phyloP scores from a whole-genome alignment of 371 early-diverging fungal species.

The Mucor indicus region DNA sequence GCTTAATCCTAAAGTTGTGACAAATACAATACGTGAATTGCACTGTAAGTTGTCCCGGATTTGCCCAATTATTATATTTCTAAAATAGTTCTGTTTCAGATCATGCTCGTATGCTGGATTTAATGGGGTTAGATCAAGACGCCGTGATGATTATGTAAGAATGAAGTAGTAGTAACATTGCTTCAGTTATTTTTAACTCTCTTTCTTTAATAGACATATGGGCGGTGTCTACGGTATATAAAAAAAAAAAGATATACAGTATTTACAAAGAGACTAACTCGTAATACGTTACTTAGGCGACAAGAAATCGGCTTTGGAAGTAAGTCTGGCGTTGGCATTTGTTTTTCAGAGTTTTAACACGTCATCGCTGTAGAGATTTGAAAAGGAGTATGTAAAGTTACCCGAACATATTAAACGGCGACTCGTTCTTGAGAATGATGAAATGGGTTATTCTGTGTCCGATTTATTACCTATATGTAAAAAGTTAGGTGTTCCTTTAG shows the following conservation, averaged over 20 bases:
- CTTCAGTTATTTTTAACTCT: background rate
- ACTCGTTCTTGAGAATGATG: constrained; percentile 49
- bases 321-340: constrained; percentile 7
- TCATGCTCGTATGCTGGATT: constrained; percentile 46
- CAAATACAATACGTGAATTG: constrained; percentile 36
- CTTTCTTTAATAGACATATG: constrained; percentile 34
- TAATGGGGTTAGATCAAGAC: constrained; percentile 42
- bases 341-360: no score
- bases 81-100: constrained; percentile 9
- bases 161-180: background rate
- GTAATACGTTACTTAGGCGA: constrained; percentile 25
- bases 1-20: constrained; percentile 35
- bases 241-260: no score
- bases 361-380: constrained; percentile 27
- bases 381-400: constrained; percentile 29
- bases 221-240: constrained; percentile 46
- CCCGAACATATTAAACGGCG: constrained; percentile 32
- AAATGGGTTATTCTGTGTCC: constrained; percentile 40
- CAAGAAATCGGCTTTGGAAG: constrained; percentile 27
- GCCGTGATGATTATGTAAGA: constrained; percentile 48
- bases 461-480: constrained; percentile 47
- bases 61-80: background rate
- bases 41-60: constrained; percentile 14
- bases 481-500: constrained; percentile 38
- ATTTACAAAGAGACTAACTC: no score